Evolutionary conservation across 306 rosid species (phyloP).

Genomic region (Cucurbita pepo): DNA sequence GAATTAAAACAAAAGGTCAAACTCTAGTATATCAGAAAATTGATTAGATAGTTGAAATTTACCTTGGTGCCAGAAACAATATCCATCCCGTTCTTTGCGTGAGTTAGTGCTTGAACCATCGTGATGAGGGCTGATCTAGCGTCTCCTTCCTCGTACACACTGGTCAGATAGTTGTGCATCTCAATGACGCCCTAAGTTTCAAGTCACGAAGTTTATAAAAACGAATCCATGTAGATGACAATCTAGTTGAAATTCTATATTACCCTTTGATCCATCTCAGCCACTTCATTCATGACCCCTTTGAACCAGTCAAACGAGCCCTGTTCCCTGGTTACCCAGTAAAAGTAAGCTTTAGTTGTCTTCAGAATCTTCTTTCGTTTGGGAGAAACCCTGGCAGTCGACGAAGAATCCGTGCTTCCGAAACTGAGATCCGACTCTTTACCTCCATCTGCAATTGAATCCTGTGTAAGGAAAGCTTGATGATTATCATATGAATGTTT

Average conservation of each 20-base stretch:
- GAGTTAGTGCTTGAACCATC: slow-evolving; percentile 99
- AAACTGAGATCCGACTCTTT: slow-evolving; percentile 52
- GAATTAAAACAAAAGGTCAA: too few species aligned
- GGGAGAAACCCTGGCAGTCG: slow-evolving; percentile 36
- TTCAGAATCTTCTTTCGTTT: slow-evolving; percentile 55
- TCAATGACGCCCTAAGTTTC: slow-evolving; percentile 85
- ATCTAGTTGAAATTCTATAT: neutral
- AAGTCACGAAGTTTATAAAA: slow-evolving; percentile 4
- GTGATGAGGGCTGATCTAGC: slow-evolving; percentile 97
- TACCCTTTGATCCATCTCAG: slow-evolving; percentile 93
- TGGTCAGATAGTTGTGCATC: slow-evolving; percentile 99
- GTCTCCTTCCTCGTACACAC: slow-evolving; percentile 97
- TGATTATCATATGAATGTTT: neutral
- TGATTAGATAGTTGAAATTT: slow-evolving; percentile 3
- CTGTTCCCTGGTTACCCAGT: slow-evolving; percentile 99
- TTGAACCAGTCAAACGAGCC: slow-evolving; percentile 99
- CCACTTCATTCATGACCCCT: slow-evolving; percentile 99
- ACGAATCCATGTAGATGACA: neutral
- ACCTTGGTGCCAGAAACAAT: slow-evolving; percentile 97
- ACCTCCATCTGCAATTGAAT: slow-evolving; percentile 48
- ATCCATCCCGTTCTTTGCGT: slow-evolving; percentile 95
- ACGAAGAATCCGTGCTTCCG: slow-evolving; percentile 52
- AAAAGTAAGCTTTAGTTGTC: slow-evolving; percentile 92
- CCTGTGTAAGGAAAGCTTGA: slow-evolving; percentile 31
- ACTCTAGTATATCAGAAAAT: neutral